Base-by-base conservation (phyloP, 1,139 yeast genomes). In the Saccharomyces hybrid region DNA sequence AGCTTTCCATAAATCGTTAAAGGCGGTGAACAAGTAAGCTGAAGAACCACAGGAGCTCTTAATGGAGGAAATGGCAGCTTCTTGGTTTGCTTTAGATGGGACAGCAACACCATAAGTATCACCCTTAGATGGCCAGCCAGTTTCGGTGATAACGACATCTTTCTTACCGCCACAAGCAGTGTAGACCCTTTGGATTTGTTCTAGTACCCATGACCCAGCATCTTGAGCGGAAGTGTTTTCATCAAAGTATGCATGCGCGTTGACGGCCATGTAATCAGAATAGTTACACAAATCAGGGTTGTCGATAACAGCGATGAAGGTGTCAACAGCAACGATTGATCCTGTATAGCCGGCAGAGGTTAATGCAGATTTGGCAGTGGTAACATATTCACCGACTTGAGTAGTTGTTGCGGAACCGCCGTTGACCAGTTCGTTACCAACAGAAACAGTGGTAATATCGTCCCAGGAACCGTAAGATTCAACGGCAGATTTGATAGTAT, bases 121-220 rank as follows among this genome's bases (percentile, higher is more conserved):
- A 70, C 93, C 93, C 64, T 78, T 71, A 50, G 86, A 80, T 65
- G 93, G 95, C 93, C 93, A 86, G 54, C 95, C 95, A 54, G 89
- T 79, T 74, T 86, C 95, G 51, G 87, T 81, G 64, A 86, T 81
- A 62, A 84, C 71, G 51, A 84, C 80, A 42, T 70, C 62, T 71
- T 86, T 84, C 54, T 71, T 64, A 63, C 80, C 78, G 64, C 82
- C 82, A 77, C 93, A 86, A 50, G 83, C 83, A 60, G 79, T 71
- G 72, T 79, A 77, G 64, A 86, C 86, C 69, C 81, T 76, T 65
- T 82, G 76, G 67, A 86, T 83, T 74, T 85, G 90, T 60, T 75
- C 68, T 65, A 80, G 66, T 62, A 86, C 76, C 89, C 90, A 86
- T 31, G 80, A 72, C 67, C 95, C 95, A 29, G 93, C 81, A 64